Conservation (phyloP, 371 early-diverging fungal genomes). For the Mortierella sp. region DNA sequence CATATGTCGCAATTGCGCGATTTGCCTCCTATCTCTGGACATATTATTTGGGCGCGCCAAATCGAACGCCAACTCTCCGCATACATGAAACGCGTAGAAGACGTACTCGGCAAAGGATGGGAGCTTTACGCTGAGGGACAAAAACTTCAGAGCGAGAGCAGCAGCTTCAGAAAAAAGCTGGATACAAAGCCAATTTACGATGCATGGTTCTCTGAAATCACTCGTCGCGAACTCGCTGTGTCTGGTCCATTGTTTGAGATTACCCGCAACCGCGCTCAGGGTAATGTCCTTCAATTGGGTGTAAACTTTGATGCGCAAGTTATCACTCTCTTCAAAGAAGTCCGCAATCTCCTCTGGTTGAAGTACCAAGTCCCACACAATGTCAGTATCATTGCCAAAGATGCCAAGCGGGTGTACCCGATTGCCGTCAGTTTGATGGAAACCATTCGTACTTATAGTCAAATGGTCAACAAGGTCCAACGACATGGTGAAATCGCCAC, state of each 20-base stretch:
- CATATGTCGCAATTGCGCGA: slow-evolving; percentile 94
- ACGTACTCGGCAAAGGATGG: slow-evolving; percentile 98
- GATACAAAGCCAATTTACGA: slow-evolving; percentile 93
- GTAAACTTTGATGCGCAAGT: slow-evolving; percentile 96
- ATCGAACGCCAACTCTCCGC: slow-evolving; percentile 96
- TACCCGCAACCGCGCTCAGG: slow-evolving; percentile 85
- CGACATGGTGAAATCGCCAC: slow-evolving; percentile 81
- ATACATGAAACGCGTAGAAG: slow-evolving; percentile 98
- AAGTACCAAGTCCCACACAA: slow-evolving; percentile 94
- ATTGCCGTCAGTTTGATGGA: slow-evolving; percentile 97
- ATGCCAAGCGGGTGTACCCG: slow-evolving; percentile 97
- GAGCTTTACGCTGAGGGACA: slow-evolving; percentile 97
- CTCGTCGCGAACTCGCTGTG: slow-evolving; percentile 87
- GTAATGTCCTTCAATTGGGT: slow-evolving; percentile 82
- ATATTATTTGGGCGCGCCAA: slow-evolving; percentile 98
- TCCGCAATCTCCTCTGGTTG: slow-evolving; percentile 93
- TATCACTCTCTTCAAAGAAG: slow-evolving; percentile 97
- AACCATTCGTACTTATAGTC: slow-evolving; percentile 93
- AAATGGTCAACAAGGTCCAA: slow-evolving; percentile 85
- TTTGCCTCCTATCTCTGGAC: slow-evolving; percentile 93
- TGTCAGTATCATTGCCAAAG: slow-evolving; percentile 94
- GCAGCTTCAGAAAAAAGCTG: slow-evolving; percentile 92
- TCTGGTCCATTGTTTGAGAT: slow-evolving; percentile 95
- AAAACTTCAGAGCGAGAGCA: slow-evolving; percentile 90
- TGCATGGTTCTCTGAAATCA: slow-evolving; percentile 92